Base-by-base conservation (phyloP, 192 early-diverging fungal species). In the Dispira simplex region DNA sequence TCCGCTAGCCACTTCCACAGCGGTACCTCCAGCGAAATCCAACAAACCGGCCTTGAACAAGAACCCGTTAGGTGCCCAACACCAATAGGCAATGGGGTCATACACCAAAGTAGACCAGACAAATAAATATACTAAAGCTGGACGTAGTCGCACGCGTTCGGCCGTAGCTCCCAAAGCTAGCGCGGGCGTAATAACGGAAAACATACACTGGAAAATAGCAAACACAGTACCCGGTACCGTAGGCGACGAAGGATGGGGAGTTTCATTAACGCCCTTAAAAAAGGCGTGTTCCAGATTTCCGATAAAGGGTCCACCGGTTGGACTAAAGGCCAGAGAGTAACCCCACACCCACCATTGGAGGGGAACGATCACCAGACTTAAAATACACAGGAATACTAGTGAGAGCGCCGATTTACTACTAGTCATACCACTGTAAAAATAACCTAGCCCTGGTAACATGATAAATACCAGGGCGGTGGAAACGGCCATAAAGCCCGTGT, bases 1-100 rank as follows among this genome's bases (percentile, higher is more conserved):
- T 21, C 96, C 96, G 27, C 90, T 92, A 1, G 84, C 76, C 23
- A 95, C 88, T 70, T 99, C 92, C 26, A 99, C 92, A 23, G 93
- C 91, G n/a, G 91, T 90, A 25, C 96, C 93, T 52, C 96, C 96
- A 16, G 96, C 93, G 65, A 90, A 99, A 75, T 99, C 93, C 25
- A 94, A 78, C 27, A 79, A 82, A 44, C 92, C 91, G 75, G 92
- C 76, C 44, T 82, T 83, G 52, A 71, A 75, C 55, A 89, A 74
- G 92, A 91, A 98, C 2, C 95, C 95, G 64, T 85, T 86, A 39
- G 75, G 58, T 16, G 82, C 82, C 92, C 91, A 98, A 25, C 90
- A 88, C 91, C 92, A 94, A 81, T 89, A 98, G 14, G 92, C 92
- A 62, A 89, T 84, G n/a, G 85, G 86, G 72, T 93, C 87, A 70